These are phyloP conservation scores for Globisporangium polare DNA, from an alignment of 352 stramenopile species.

Conservation along the genomic window DNA sequence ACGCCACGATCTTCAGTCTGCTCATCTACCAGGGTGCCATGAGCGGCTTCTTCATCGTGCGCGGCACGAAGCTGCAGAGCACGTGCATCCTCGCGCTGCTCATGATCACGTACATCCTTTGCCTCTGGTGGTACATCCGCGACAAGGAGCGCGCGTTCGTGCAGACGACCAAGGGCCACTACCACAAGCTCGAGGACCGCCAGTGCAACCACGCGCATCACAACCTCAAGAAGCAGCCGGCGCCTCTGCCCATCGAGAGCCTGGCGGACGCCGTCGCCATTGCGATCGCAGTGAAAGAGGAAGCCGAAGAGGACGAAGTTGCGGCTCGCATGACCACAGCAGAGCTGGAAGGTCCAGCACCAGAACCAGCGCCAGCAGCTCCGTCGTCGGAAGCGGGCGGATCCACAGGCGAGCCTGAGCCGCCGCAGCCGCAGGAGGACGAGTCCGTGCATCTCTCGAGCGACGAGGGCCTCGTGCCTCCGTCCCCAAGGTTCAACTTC, in stretches of 20 bases:
- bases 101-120: slow-evolving; percentile 81
- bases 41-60: slow-evolving; percentile 81
- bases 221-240: slow-evolving; percentile 15
- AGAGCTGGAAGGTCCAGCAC: background rate
- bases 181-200: slow-evolving; percentile 32
- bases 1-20: slow-evolving; percentile 76
- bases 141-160: slow-evolving; percentile 75
- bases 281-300: slow-evolving; percentile 4
- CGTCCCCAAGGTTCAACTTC: slow-evolving; percentile 9
- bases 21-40: slow-evolving; percentile 81
- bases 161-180: slow-evolving; percentile 31
- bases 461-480: background rate
- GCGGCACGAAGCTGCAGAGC: slow-evolving; percentile 72
- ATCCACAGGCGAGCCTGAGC: slow-evolving; percentile 13
- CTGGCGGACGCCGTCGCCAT: slow-evolving; percentile 13
- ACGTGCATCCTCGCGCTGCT: slow-evolving; percentile 66
- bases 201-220: slow-evolving; percentile 38
- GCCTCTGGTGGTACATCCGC: slow-evolving; percentile 78
- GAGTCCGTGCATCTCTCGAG: background rate
- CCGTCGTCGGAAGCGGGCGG: background rate
- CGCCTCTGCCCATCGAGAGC: slow-evolving; percentile 5
- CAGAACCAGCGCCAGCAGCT: background rate
- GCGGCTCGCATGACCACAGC: background rate
- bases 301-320: background rate
- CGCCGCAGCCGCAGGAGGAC: slow-evolving; percentile 2